Percentiles rank a stretch among this genome's conserved stretches.
Evolutionary conservation across 1,284 basidiomycete genomes (phyloP).

Genomic region (Cutaneotrichosporon daszewskae): DNA sequence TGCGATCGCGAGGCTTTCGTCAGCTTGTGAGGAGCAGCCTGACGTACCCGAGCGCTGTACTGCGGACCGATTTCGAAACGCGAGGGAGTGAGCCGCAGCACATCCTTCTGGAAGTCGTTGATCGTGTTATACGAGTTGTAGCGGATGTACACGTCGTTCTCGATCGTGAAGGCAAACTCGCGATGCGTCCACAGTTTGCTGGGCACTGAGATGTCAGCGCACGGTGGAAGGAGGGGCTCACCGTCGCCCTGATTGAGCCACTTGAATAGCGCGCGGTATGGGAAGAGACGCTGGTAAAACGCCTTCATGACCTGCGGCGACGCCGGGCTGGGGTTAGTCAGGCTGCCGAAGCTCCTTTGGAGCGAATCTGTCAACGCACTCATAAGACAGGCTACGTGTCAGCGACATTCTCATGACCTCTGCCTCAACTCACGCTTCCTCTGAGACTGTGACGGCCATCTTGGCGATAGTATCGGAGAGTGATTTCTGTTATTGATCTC

Average conservation of each 20-base stretch:
- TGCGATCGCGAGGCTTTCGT: conserved; percentile 78
- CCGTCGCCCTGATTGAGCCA: conserved; percentile 92
- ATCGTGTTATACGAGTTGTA: conserved; percentile 84
- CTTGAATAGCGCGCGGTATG: conserved; percentile 85
- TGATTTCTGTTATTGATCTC: not conserved
- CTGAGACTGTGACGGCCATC: conserved; percentile 9
- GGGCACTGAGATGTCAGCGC: conserved; percentile 41
- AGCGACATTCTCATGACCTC: not conserved
- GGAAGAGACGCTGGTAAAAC: conserved; percentile 88
- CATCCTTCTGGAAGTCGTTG: conserved; percentile 90
- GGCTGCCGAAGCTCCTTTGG: not conserved
- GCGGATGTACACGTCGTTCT: conserved; percentile 85
- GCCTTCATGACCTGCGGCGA: conserved; percentile 68
- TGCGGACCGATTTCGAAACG: conserved; percentile 97
- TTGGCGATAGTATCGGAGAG: not conserved
- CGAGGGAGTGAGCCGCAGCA: conserved; percentile 72
- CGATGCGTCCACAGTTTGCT: conserved; percentile 76
- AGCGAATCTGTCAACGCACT: not conserved
- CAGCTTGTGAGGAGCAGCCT: not conserved
- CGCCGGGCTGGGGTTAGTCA: conserved; percentile 43
- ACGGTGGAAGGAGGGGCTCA: conserved; percentile 10
- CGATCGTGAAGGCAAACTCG: conserved; percentile 95
- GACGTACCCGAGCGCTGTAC: conserved; percentile 75
- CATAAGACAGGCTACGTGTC: not conserved
- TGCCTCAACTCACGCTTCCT: conserved; percentile 10